Conservation (phyloP, 345 rosid species). For the Linum lewisii region DNA sequence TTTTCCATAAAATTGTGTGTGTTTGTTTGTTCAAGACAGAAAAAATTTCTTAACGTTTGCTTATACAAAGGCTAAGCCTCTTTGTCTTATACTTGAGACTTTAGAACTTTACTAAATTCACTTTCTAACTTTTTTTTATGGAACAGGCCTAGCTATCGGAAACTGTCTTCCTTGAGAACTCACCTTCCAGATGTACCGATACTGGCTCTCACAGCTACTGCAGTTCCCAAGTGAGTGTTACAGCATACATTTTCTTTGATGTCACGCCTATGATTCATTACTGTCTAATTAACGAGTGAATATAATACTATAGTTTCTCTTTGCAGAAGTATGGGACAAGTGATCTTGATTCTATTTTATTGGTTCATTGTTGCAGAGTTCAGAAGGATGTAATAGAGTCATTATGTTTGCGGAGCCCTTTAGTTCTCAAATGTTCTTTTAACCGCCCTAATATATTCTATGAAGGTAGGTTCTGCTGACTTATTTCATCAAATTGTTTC, state of each 20-base stretch:
- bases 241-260: conserved; percentile 2
- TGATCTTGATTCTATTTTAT: conserved; percentile 1
- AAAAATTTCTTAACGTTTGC: neutral
- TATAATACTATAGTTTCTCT: neutral
- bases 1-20: neutral
- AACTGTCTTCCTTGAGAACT: conserved; percentile 75
- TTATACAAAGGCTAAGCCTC: neutral
- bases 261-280: neutral
- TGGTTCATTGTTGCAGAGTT: conserved; percentile 45
- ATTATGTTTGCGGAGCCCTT: conserved; percentile 60
- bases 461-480: conserved; percentile 50
- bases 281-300: neutral
- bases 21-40: too few species aligned
- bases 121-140: conserved; percentile 1
- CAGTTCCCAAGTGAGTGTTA: conserved; percentile 72
- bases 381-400: conserved; percentile 82
- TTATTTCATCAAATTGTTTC: conserved; percentile 3
- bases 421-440: conserved; percentile 84
- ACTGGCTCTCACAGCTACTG: conserved; percentile 93
- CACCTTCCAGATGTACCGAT: conserved; percentile 68
- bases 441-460: conserved; percentile 87
- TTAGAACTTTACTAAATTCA: neutral
- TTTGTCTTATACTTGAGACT: neutral
- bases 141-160: conserved; percentile 74
- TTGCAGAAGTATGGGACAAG: conserved; percentile 1